These are phyloP conservation scores for Coccomyxa subellipsoidea DNA, from an alignment of 163 green algal genomes.

Conservation along the genomic window DNA sequence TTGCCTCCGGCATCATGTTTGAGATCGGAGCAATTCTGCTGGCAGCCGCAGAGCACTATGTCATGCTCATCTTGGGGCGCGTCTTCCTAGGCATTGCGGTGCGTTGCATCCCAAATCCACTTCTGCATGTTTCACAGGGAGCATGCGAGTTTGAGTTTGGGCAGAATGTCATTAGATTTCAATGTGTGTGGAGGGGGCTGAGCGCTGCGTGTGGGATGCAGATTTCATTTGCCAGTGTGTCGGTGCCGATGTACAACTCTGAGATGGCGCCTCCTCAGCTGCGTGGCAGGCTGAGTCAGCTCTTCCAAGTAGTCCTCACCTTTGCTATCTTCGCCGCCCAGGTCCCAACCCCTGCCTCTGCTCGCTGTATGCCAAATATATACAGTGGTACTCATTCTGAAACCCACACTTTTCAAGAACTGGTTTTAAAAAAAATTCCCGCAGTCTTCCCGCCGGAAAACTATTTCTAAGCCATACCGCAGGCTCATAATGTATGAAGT, in stretches of 20 bases:
- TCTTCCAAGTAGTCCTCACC: slow-evolving; percentile 55
- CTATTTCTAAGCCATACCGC: too few relatives aligned
- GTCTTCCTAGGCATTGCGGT: slow-evolving; percentile 29
- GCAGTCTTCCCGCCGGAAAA: too few relatives aligned
- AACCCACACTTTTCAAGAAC: too few relatives aligned
- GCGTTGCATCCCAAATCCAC: too few relatives aligned
- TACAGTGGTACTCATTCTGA: too few relatives aligned
- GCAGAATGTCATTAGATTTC: too few relatives aligned
- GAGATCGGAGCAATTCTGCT: slow-evolving; percentile 26
- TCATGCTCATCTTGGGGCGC: slow-evolving; percentile 31
- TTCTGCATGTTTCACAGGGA: too few relatives aligned
- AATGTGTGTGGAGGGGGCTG: neutral
- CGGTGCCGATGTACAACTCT: slow-evolving; percentile 33
- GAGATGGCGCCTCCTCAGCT: slow-evolving; percentile 44
- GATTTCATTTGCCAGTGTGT: slow-evolving; percentile 42
- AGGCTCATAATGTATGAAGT: too few relatives aligned
- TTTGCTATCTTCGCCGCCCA: slow-evolving; percentile 55
- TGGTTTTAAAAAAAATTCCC: too few relatives aligned
- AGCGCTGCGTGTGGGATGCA: neutral
- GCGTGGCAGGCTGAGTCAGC: slow-evolving; percentile 60
- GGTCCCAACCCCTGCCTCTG: neutral
- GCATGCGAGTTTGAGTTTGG: too few relatives aligned
- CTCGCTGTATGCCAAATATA: too few relatives aligned
- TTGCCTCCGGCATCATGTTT: slow-evolving; percentile 20
- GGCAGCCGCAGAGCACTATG: slow-evolving; percentile 13